Conservation (phyloP, 192 early-diverging fungal species). For the Blastocladiella britannica region DNA sequence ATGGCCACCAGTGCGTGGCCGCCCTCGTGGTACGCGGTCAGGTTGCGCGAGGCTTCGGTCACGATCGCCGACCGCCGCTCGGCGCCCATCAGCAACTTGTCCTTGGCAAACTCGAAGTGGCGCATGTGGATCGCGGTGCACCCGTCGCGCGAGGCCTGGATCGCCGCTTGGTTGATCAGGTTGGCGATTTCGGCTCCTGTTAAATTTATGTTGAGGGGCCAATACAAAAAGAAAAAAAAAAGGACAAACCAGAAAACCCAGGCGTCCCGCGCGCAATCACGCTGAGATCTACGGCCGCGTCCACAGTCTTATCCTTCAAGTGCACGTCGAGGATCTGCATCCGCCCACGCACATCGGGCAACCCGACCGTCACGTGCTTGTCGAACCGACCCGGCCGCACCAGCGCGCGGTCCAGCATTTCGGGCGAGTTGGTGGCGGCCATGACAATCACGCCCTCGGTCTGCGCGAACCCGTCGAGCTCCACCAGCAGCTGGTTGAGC, state of each 20-base stretch:
- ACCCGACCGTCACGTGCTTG: conserved; percentile 71
- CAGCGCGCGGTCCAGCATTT: conserved; percentile 89
- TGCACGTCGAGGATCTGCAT: conserved; percentile 82
- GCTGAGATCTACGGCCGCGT: conserved; percentile 50
- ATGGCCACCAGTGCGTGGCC: conserved; percentile 89
- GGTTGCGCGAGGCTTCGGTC: conserved; percentile 60
- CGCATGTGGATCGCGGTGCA: conserved; percentile 46
- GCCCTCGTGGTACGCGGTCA: conserved; percentile 97
- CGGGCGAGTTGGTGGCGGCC: conserved; percentile 95
- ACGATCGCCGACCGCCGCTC: conserved; percentile 84
- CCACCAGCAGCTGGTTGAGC: conserved; percentile 95
- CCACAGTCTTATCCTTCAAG: conserved; percentile 52
- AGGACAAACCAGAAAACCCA: conserved; percentile 74
- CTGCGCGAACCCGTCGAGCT: conserved; percentile 94
- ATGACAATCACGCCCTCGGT: conserved; percentile 94
- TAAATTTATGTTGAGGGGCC: too few relatives aligned
- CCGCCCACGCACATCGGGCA: conserved; percentile 94
- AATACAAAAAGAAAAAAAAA: not conserved
- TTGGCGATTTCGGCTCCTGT: conserved; percentile 85
- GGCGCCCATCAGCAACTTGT: conserved; percentile 95
- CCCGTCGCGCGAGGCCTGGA: conserved; percentile 69
- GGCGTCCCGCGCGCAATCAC: conserved; percentile 88
- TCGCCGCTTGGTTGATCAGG: conserved; percentile 91
- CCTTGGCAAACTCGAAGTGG: conserved; percentile 93
- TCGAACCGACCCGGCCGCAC: conserved; percentile 95